Evolutionary conservation across 306 rosid species (phyloP).

Genomic region (Medicago lupulina): DNA sequence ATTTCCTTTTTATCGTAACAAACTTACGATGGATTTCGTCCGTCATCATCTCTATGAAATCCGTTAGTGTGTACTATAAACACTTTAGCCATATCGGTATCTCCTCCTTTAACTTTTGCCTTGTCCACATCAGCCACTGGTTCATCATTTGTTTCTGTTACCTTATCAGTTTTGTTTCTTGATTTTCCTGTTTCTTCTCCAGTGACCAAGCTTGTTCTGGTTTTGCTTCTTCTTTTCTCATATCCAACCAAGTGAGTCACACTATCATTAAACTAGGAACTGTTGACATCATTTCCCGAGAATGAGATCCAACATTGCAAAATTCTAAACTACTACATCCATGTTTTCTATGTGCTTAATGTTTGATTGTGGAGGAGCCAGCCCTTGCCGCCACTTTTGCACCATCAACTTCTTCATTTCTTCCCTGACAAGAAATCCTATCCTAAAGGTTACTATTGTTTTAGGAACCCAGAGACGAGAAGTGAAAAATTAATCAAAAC

Average conservation of each 20-base stretch:
- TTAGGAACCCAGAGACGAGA: too few species aligned
- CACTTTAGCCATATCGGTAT: too few species aligned
- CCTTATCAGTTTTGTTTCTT: neutral
- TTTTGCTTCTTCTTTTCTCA: neutral
- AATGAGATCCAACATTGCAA: neutral
- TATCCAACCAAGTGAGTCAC: neutral
- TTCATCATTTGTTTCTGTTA: neutral
- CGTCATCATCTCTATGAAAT: too few species aligned
- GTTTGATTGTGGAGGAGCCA: neutral
- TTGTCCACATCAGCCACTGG: neutral
- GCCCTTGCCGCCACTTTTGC: neutral
- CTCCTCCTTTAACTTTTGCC: too few species aligned
- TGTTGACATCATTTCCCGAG: neutral
- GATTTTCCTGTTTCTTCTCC: neutral
- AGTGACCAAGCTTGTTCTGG: neutral
- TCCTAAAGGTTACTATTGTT: too few species aligned
- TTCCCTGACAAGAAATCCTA: too few species aligned
- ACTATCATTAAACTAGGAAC: neutral
- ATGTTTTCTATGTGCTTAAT: neutral
- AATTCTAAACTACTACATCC: constrained; percentile 1
- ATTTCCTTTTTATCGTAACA: too few species aligned
- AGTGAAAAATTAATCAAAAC: too few species aligned
- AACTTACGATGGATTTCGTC: too few species aligned
- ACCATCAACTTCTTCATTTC: too few species aligned
- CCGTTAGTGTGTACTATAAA: too few species aligned